These are phyloP conservation scores for Sporothrix luriei DNA, from an alignment of 2,329 filamentous ascomycete species.

Conservation along the genomic window DNA sequence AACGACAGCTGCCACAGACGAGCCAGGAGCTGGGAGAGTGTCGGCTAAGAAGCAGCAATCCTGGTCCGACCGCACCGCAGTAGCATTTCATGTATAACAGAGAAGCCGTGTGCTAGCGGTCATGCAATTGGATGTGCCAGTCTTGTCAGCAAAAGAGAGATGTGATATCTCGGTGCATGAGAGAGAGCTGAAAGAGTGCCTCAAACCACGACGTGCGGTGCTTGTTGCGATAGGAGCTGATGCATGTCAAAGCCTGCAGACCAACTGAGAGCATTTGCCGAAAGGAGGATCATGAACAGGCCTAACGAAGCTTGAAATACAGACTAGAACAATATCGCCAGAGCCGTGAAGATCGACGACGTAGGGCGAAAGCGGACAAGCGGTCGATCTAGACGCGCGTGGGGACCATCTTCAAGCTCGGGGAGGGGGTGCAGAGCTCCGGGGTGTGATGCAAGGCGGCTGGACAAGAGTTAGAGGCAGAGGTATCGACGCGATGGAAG, in stretches of 20 bases:
- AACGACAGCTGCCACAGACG: not conserved
- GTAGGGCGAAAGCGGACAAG: not conserved
- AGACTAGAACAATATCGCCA: not conserved
- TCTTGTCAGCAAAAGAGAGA: not conserved
- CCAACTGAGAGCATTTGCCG: not conserved
- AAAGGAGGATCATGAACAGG: not conserved
- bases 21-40: not conserved
- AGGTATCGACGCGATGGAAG: not conserved
- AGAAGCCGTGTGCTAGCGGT: not conserved
- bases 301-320: not conserved
- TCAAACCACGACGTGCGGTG: not conserved
- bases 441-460: not conserved
- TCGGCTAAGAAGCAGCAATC: slow-evolving; percentile 6
- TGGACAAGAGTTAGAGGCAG: not conserved
- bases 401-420: not conserved
- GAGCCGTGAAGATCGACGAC: not conserved
- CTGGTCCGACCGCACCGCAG: not conserved
- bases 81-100: not conserved
- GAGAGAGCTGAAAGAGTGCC: not conserved
- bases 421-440: slow-evolving; percentile 2
- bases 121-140: slow-evolving; percentile 3
- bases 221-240: not conserved
- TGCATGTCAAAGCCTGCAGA: not conserved
- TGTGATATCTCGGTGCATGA: slow-evolving; percentile 2
- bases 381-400: not conserved